Evolutionary conservation across 768 basidiomycete species (phyloP), one percentile per base, ranked within the genome.

Genomic region (Sporobolomyces phaffii): DNA sequence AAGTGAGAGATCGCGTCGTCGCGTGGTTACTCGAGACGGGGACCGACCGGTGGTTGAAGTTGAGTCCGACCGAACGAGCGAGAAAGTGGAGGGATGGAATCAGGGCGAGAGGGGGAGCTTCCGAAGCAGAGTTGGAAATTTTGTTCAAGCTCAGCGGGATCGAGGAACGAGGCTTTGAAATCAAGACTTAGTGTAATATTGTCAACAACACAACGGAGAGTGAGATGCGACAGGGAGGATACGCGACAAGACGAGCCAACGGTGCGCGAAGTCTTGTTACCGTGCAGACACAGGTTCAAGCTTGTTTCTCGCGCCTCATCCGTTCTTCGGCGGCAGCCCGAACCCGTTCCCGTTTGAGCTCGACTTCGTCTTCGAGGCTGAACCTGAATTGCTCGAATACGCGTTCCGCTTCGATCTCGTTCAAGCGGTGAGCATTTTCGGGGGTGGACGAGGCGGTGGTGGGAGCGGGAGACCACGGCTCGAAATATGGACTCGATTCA

Each of bases 161-260:
- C 22, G 48, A 47, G n/a, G n/a, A n/a, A n/a, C n/a, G n/a, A n/a
- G n/a, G n/a, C n/a, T n/a, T n/a, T n/a, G n/a, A n/a, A n/a, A n/a
- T n/a, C n/a, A n/a, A n/a, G n/a, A n/a, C n/a, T n/a, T 41, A 41
- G 40, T 10, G 87, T 53, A 90, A 91, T 72, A 92, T 89, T 77
- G 43, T 24, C 40, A 41, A 41, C 40, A 41, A 41, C 40, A 41
- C 10, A 41, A 20, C 11, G 40, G 40, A 20, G 40, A 41, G 40
- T 41, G 40, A 41, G 40, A 41, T n/a, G n/a, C n/a, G n/a, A n/a
- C n/a, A n/a, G n/a, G n/a, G n/a, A n/a, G n/a, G n/a, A n/a, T n/a
- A n/a, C n/a, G n/a, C n/a, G n/a, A n/a, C n/a, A n/a, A n/a, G n/a
- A n/a, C n/a, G n/a, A n/a, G n/a, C n/a, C n/a, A n/a, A n/a, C n/a